These are phyloP conservation scores for Ilyonectria mors-panacis DNA, from an alignment of 2,329 filamentous ascomycete species.

Conservation along the genomic window DNA sequence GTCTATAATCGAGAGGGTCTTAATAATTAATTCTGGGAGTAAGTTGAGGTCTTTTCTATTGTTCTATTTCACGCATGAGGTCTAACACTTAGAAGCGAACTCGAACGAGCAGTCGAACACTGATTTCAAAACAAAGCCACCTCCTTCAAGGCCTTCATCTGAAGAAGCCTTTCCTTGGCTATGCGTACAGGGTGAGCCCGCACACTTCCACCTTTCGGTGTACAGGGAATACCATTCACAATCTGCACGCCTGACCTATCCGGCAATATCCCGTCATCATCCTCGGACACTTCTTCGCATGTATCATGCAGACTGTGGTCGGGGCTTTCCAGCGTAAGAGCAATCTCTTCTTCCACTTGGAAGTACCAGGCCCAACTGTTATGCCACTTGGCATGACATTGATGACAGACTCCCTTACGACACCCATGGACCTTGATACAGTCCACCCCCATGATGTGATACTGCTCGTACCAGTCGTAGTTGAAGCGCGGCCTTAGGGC, in stretches of 20 bases:
- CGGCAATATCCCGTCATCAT: slow-evolving; percentile 23
- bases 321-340: slow-evolving; percentile 24
- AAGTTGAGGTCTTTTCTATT: slow-evolving; percentile 6
- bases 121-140: background rate
- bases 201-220: slow-evolving; percentile 34
- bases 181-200: slow-evolving; percentile 39
- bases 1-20: background rate
- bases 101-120: background rate
- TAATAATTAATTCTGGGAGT: slow-evolving; percentile 8
- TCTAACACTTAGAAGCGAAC: slow-evolving; percentile 6
- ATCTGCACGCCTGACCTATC: slow-evolving; percentile 16
- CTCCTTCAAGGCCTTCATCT: background rate
- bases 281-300: slow-evolving; percentile 24
- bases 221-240: slow-evolving; percentile 23
- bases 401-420: slow-evolving; percentile 30
- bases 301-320: slow-evolving; percentile 8
- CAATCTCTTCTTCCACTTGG: slow-evolving; percentile 31
- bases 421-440: slow-evolving; percentile 42
- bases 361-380: slow-evolving; percentile 35
- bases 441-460: slow-evolving; percentile 34
- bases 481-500: slow-evolving; percentile 25
- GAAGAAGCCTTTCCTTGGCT: slow-evolving; percentile 32
- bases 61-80: background rate
- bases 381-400: slow-evolving; percentile 42
- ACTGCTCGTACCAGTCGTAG: slow-evolving; percentile 45